Base-by-base conservation (phyloP, 257 asterid species). In the Hygrophila difformis region DNA sequence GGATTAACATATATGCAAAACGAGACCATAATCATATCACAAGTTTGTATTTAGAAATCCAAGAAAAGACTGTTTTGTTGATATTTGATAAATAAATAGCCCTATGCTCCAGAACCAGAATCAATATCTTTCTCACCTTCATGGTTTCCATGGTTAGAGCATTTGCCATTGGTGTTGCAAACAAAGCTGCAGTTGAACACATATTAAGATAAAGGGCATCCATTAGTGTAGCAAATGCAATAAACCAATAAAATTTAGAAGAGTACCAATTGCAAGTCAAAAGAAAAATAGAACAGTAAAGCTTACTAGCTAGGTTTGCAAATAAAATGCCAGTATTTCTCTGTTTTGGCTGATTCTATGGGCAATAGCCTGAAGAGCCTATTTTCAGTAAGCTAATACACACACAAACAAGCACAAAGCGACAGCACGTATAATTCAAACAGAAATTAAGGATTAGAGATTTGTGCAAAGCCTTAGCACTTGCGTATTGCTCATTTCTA, bases 131-230 rank as follows among this genome's bases (percentile, higher is more conserved):
- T 39, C 84, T 70, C 65, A 82, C 93, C 78, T 20, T 39, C 17
- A 75, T 24, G 50, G 31, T 49, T 18, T 75, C 80, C 71, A 70
- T 45, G 33, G 76, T 59, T 22, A 49, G 49, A 61, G 82, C 93
- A 70, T 70, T 70, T 56, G 82, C 74, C 47, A 65, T 45, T 8
- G 75, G 73, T 46, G 78, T 58, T 26, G 67, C 72, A 55, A 72
- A 42, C 68, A 75, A 63, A 56, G 69, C 65, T 31, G 64, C 69
- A 57, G 72, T 80, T 64, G 60, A 65, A 59, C 55, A 64, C 60
- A 26, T 26, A 26, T 42, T 47, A 39, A 33, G n/a, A n/a, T n/a
- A 49, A 58, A 50, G 10, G 14, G 19, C 31, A 23, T 47, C 36
- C 15, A 10, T 34, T 44, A 29, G 12, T 15, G 10, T 12, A 58